Base-by-base conservation (phyloP, 768 basidiomycete species). In the Tylopilus intermedius region DNA sequence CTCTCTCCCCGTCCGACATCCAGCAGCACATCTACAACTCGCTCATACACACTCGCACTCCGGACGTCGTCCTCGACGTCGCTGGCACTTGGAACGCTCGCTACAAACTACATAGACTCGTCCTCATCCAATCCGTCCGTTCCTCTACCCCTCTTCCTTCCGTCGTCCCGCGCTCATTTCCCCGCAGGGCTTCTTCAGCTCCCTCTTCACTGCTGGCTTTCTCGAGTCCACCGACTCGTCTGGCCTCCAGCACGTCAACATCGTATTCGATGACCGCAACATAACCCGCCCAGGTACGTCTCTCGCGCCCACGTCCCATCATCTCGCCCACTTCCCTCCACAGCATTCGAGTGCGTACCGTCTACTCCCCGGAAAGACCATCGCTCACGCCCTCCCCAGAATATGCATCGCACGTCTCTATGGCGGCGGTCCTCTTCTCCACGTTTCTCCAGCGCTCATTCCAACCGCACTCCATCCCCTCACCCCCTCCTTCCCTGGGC, bases 381-480 rank as follows among this genome's bases (percentile, higher is more conserved):
- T 32, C 51, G 43, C 60, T 55, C 47, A 71, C 41, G n/a, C 2
- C 21, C 6, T 15, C 40, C 51, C 42, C 54, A 94, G 91, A 70
- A 73, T 94, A 58, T 93, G 90, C 68, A 81, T 95, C 49, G 80
- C 94, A 8, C 80, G 88, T 37, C 77, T 96, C 6, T 96, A 95
- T 62, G 90, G 92, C 22, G 87, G 90, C 15, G 87, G 90, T 0
- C 93, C 94, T 11, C 75, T 76, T 0, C 75, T 95, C 37, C 76
- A 83, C 60, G 73, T 94, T 47, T 79, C 84, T 15, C 76, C 83
- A 0, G 72, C 77, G 21, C 69, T 90, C 32, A 74, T 86, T 49
- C 84, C 93, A 3, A 84, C 84, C 0, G 64, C 83, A 2, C 62
- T 74, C 2, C 74, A 85, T 33, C 92, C 93, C 2, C 76, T 95